Evolutionary conservation across 345 rosid species (phyloP).

Genomic region (Garcia nutans): DNA sequence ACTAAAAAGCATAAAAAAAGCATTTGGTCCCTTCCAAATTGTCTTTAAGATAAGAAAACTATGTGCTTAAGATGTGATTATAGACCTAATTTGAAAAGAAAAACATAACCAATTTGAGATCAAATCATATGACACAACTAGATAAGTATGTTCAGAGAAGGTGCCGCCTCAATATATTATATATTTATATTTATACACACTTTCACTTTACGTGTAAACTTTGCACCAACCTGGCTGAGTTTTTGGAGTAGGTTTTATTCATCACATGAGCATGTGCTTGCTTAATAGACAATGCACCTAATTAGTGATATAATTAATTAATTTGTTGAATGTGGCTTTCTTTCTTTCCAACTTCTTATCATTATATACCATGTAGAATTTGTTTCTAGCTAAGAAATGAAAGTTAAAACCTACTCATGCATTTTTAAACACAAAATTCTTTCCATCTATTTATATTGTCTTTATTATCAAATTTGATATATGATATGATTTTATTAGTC

Average conservation of each 20-base stretch:
- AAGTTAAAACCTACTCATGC: neutral
- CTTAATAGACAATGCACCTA: neutral
- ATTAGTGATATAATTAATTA: neutral
- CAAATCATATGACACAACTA: conserved; percentile 35
- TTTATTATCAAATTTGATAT: no score
- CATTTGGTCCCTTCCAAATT: conserved; percentile 15
- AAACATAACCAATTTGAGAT: conserved; percentile 14
- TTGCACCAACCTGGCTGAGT: neutral
- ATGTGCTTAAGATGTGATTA: conserved; percentile 27
- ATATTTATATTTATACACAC: neutral
- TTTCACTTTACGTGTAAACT: neutral
- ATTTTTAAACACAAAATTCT: no score
- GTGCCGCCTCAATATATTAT: conserved; percentile 9
- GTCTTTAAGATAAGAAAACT: conserved; percentile 8
- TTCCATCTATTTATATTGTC: no score
- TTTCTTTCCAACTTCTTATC: neutral
- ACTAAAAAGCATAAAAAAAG: neutral
- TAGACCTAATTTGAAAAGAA: conserved; percentile 18
- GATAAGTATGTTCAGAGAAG: neutral
- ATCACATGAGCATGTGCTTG: neutral
- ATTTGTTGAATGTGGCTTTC: neutral
- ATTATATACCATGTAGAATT: no score
- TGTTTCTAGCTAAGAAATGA: neutral
- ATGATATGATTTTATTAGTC: no score
- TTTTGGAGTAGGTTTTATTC: neutral